Evolutionary conservation across 495 filamentous ascomycete genomes (phyloP), one percentile per base, ranked within the genome.

Genomic region (Neurospora sp.): DNA sequence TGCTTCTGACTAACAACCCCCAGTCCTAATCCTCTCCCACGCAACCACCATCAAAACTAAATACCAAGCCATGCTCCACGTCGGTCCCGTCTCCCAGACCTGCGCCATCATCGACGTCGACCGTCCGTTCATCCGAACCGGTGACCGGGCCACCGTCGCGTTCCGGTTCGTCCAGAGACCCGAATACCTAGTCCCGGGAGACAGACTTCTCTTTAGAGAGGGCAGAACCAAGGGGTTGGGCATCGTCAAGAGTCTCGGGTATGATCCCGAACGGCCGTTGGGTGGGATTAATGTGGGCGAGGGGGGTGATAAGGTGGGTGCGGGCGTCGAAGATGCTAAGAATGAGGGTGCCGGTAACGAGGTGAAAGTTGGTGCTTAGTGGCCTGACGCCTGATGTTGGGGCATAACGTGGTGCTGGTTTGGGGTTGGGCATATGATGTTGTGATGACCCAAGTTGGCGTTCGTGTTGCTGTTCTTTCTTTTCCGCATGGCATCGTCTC

Each of bases 1-100:
- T 71, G 2, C n/a, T 61, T 48, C 70, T 70, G 68, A 40, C 42
- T 42, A 44, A 22, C 31, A 59, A 0, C 8, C 20, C 16, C 14
- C 69, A 93, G 96, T 98, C 4, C 87, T 99, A 7, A 99, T 99
- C 74, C 86, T 99, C 9, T 94, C 91, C 5, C 96, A 99, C 79
- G 96, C 96, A 1, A 99, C 96, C n/a, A 99, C 96, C 66, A 99
- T 99, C 81, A 96, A 96, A 80, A 94, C 93, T 7, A 94, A 94
- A 77, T 99, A 99, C 78, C 96, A 99, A 81, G 96, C 96, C 6
- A 99, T 99, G 96, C 87, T 99, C 27, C 96, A 99, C 77, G 96
- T 99, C 22, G 96, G 96, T 9, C 93, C 96, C 1, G 92, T 99
- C 70, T 93, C 91, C 72, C 96, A 99, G 82, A 99, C 96, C 0